Evolutionary conservation across 306 rosid species (phyloP), one percentile per base, ranked within the genome.

Genomic region (Quercus mongolica): DNA sequence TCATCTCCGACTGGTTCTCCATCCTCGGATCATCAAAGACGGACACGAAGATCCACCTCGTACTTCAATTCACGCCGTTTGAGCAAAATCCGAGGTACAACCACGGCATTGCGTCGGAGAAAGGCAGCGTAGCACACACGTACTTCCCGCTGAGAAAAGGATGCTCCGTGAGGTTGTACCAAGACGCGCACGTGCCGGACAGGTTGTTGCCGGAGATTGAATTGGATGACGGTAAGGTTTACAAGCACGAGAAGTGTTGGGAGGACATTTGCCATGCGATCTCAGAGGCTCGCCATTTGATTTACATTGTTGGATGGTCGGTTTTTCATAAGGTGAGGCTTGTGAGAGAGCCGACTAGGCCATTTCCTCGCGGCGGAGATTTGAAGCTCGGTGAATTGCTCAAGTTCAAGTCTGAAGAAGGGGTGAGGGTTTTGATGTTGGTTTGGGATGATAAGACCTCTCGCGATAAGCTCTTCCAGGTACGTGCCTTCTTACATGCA

Each of bases 361-460:
- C 85, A 1, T 73, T 90, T 79, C 99, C 98, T 0, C 79, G 94
- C 1, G 92, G 94, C 1, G 99, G 97, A 13, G 83, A 91, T 0
- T 86, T 90, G 83, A 93, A 82, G 4, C 99, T 95, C 18, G 99
- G 99, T n/a, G 97, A 95, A 0, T 81, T 95, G 87, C 98, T 95
- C n/a, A 91, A 89, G 89, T 95, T 91, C 83, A 95, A 95, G 80
- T 91, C 97, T 76, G 82, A 90, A 79, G 99, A 95, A 85, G 99
- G 99, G 6, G 97, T 95, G 1, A 73, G 98, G 35, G 94, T 95
- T 57, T 51, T 95, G 86, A 59, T 95, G 83, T 77, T 95, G 81
- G 77, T 93, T 57, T 95, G 99, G 99, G 98, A 95, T 82, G 98
- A 95, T 62, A 93, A 93, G 89, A 90, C 97, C 83, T 95, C 99